Evolutionary conservation across 1,139 yeast species (phyloP).

Genomic region (Candida anutae): DNA sequence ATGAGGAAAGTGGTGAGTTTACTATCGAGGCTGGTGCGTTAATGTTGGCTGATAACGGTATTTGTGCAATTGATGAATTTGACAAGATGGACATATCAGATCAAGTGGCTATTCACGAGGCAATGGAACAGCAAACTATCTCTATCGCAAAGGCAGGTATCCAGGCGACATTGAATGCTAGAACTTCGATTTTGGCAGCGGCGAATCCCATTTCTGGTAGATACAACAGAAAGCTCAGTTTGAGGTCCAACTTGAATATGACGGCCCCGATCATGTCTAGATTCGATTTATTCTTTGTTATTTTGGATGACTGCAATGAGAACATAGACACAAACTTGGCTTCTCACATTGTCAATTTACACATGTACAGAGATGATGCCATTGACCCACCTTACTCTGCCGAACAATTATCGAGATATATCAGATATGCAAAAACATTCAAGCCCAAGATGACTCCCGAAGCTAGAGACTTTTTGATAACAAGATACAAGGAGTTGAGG

Average conservation of each 20-base stretch:
- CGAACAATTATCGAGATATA: conserved; percentile 82
- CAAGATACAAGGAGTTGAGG: conserved; percentile 80
- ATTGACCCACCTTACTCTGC: conserved; percentile 86
- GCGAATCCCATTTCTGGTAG: conserved; percentile 97
- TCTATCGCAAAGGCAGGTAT: conserved; percentile 98
- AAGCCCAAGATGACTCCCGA: conserved; percentile 81
- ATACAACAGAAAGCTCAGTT: conserved; percentile 77
- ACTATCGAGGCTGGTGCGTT: conserved; percentile 99
- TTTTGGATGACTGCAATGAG: conserved; percentile 92
- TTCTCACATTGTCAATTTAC: conserved; percentile 85
- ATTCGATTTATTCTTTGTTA: conserved; percentile 90
- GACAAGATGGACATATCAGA: conserved; percentile 95
- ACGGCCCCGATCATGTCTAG: conserved; percentile 99
- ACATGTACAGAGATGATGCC: conserved; percentile 86
- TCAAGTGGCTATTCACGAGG: conserved; percentile 99
- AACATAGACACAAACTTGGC: conserved; percentile 85
- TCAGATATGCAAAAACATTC: conserved; percentile 88
- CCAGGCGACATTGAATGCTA: conserved; percentile 92
- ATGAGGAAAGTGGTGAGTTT: conserved; percentile 95
- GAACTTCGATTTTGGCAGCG: conserved; percentile 94
- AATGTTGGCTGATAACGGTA: conserved; percentile 97
- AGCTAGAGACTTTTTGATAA: conserved; percentile 72
- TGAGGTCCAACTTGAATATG: conserved; percentile 86
- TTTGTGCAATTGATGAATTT: conserved; percentile 97
- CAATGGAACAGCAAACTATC: conserved; percentile 98